Evolutionary conservation across 2,329 filamentous ascomycete genomes (phyloP), one percentile per base, ranked within the genome.

Genomic region (Monosporascus sp.): DNA sequence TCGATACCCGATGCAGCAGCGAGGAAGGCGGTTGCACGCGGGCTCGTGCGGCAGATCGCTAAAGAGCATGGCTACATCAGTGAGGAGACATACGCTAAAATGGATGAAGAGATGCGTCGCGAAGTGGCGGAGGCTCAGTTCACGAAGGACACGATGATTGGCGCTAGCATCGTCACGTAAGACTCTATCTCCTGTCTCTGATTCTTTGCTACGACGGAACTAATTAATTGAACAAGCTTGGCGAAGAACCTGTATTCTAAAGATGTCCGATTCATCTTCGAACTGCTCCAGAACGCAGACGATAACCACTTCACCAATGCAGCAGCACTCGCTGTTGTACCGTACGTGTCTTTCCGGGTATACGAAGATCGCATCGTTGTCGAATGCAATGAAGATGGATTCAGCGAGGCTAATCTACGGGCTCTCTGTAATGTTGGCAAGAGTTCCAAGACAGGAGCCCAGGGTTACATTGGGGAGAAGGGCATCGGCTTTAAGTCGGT

Each of bases 241-340:
- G 70, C 72, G 1, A 68, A 66, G 38, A 71, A 76, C 35, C 59
- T 78, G 0, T 76, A 78, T 54, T 63, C 68, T 0, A 75, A 66
- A 46, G 67, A 71, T 6, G 69, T 74, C 0, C 70, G 75, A 37
- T 82, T 81, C 57, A 63, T 82, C 1, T 76, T 79, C 37, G 78
- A 82, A 60, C 60, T 82, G 1, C 69, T 82, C 0, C 78, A 81
- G 55, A 82, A 82, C 58, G 77, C 77, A 4, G 79, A 82, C 45
- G 78, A 81, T 60, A 80, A 79, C 53, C 51, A 54, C 11, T 81
- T 74, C 56, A 52, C 6, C 15, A 60, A 44, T 17, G 65, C 68
- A 0, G 18, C 44, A 5, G 55, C 50, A 0, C 53, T 20, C 0
- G 58, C 63, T 0, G 31, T 53, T 0, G 54, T 50, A 2, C 74